Evolutionary conservation across 1,139 yeast genomes (phyloP), one percentile per base, ranked within the genome.

Genomic region (Taphrina deformans): DNA sequence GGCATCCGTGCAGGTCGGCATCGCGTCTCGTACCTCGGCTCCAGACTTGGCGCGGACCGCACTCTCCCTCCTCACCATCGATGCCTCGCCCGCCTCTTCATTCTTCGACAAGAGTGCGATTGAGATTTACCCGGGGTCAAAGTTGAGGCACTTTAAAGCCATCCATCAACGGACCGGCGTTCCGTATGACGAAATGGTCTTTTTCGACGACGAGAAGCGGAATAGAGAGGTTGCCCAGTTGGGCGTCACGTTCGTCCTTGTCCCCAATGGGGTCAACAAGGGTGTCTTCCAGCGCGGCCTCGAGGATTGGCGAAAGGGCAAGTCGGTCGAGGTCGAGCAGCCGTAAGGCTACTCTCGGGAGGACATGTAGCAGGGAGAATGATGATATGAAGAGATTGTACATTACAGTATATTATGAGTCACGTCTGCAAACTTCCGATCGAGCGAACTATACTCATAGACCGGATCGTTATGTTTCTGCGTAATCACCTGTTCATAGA

Each of bases 141-240:
- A 88, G 72, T 79, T 79, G 16, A 78, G 76, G 45, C 95, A 88
- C 73, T 83, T 88, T 61, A 72, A 74, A 33, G 78, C 78, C 58
- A 69, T 82, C 29, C 81, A 83, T 0, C 80, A 81, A 1, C 75
- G 78, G 62, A 76, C 84, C 4, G 84, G 81, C n/a, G 76, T 85
- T 18, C 75, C 73, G 2, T 77, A 74, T 60, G 78, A 82, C 1
- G 81, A 84, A 38, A 83, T 86, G 79, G 78, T 87, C 12, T 79
- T 88, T 62, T 88, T 81, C 71, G 93, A 87, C 72, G 93, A 87
- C 72, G 93, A 87, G 73, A 69, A 73, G 66, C 78, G 93, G 68
- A 87, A 87, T 70, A 78, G 77, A 67, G 93, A 87, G 69, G 92
- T 87, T 3, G 83, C 82, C 70, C 71, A 76, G 3, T 78, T 87